Evolutionary conservation across 495 filamentous ascomycete genomes (phyloP).

Genomic region (Elaphomyces granulatus): DNA sequence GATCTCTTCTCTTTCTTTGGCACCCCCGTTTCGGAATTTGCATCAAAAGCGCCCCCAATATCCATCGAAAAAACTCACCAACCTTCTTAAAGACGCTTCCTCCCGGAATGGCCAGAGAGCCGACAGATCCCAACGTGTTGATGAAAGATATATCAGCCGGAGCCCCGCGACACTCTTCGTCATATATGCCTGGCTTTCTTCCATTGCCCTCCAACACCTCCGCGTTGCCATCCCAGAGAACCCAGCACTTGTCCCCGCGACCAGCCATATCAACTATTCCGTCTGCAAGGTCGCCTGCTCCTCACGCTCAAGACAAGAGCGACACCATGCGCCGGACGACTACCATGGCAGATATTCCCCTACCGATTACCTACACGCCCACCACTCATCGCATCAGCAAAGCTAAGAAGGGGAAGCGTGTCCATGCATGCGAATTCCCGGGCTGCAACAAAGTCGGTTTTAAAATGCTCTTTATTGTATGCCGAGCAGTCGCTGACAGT

Average conservation of each 20-base stretch:
- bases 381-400: slow-evolving; percentile 64
- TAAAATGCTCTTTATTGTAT: too few relatives aligned
- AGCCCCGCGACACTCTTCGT: not conserved
- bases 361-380: slow-evolving; percentile 44
- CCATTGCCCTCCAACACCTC: not conserved
- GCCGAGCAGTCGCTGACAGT: slow-evolving; percentile 9
- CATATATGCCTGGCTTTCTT: not conserved
- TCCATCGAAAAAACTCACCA: too few relatives aligned
- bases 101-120: not conserved
- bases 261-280: not conserved
- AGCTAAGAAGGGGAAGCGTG: slow-evolving; percentile 70
- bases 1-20: too few relatives aligned
- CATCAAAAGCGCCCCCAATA: too few relatives aligned
- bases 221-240: not conserved
- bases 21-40: too few relatives aligned
- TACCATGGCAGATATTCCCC: slow-evolving; percentile 16
- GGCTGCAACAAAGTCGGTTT: slow-evolving; percentile 48
- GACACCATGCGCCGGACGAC: slow-evolving; percentile 17
- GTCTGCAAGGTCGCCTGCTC: not conserved
- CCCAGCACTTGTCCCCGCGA: not conserved
- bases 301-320: not conserved
- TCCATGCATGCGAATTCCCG: slow-evolving; percentile 53
- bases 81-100: too few relatives aligned
- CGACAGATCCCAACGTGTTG: not conserved
- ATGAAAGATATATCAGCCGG: not conserved